Evolutionary conservation across 768 basidiomycete genomes (phyloP).

Genomic region (Cyclocybe cylindracea): DNA sequence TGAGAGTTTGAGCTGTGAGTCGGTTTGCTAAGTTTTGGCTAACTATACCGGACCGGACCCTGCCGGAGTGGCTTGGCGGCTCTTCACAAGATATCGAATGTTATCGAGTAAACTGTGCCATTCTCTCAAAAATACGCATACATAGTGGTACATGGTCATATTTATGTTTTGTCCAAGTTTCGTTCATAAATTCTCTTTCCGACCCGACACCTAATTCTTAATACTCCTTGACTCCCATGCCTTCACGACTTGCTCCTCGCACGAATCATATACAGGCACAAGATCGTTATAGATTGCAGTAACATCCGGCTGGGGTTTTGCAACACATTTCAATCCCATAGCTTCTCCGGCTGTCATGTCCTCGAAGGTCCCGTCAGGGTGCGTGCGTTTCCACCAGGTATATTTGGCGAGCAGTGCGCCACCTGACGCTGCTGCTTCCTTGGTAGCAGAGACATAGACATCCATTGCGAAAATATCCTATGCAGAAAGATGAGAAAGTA

Average conservation of each 20-base stretch:
- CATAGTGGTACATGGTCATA: too few relatives aligned
- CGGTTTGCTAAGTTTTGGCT: too few relatives aligned
- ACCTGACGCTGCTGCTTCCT: constrained; percentile 73
- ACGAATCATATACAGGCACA: constrained; percentile 51
- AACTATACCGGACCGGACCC: too few relatives aligned
- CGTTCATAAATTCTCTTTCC: too few relatives aligned
- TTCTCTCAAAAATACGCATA: too few relatives aligned
- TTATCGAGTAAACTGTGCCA: too few relatives aligned
- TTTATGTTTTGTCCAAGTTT: too few relatives aligned
- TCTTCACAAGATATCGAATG: too few relatives aligned
- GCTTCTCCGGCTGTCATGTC: constrained; percentile 58
- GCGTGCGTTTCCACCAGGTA: constrained; percentile 61
- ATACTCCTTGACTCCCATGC: constrained; percentile 7
- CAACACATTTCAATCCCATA: constrained; percentile 61
- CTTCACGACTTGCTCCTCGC: constrained; percentile 47
- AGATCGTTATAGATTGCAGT: constrained; percentile 53
- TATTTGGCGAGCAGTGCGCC: constrained; percentile 73
- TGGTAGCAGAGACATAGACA: constrained; percentile 65
- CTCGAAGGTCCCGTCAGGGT: constrained; percentile 56
- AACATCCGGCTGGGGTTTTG: constrained; percentile 50
- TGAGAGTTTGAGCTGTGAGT: too few relatives aligned
- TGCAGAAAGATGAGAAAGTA: background rate
- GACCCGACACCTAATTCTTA: background rate
- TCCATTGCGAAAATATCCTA: constrained; percentile 77
- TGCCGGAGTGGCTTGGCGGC: too few relatives aligned